A percentile compares a stretch with the other conserved stretches of the same genome.
Conservation (phyloP, 2,329 filamentous ascomycete species). For the Blastomyces percursus region DNA sequence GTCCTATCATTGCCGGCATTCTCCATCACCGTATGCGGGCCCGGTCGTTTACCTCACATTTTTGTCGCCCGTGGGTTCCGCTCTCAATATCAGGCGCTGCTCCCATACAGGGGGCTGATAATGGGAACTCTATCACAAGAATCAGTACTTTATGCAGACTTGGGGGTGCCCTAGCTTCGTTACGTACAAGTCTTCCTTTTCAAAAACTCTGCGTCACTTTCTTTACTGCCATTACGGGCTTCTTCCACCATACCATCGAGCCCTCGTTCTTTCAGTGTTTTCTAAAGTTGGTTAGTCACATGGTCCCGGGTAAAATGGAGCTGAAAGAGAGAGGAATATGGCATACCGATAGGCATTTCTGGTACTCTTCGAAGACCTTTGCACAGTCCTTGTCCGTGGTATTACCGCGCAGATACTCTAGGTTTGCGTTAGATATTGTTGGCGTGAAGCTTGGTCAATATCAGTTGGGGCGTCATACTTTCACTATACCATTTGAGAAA, state of each 20-base stretch:
- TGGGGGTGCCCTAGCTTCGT: neutral
- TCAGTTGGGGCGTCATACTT: conserved; percentile 49
- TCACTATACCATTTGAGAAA: conserved; percentile 99
- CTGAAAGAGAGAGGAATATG: neutral
- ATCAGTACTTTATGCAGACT: conserved; percentile 4
- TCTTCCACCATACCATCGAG: conserved; percentile 91
- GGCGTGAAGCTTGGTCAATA: neutral
- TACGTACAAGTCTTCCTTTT: conserved; percentile 20
- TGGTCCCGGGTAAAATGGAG: neutral
- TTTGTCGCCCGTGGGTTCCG: neutral
- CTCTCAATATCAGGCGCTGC: neutral
- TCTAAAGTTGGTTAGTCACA: conserved; percentile 42
- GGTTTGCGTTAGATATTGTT: conserved; percentile 1
- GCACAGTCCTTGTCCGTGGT: conserved; percentile 80
- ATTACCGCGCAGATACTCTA: conserved; percentile 81
- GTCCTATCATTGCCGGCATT: neutral
- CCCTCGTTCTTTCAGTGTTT: conserved; percentile 73
- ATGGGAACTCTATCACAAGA: conserved; percentile 3
- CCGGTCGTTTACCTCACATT: neutral
- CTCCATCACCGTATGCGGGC: neutral
- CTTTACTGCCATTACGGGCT: conserved; percentile 76
- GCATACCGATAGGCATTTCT: conserved; percentile 68
- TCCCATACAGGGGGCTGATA: neutral
- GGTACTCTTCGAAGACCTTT: conserved; percentile 76
- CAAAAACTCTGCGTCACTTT: conserved; percentile 67